These are phyloP conservation scores for Pelargonium citronellum DNA, from an alignment of 441 rosid genomes.

Conservation along the genomic window DNA sequence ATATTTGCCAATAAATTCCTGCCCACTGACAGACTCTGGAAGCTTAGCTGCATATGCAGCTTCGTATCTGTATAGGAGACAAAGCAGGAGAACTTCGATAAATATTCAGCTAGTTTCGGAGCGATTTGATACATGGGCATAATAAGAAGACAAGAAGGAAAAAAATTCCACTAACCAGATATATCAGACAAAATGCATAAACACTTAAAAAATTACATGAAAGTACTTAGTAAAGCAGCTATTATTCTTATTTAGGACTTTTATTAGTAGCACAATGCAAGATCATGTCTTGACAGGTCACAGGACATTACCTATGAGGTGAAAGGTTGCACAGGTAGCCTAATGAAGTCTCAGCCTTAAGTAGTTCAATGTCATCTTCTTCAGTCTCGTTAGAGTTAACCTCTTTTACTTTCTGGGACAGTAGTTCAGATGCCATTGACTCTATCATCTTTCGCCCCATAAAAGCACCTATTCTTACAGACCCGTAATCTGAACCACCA, in stretches of 20 bases:
- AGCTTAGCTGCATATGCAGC: constrained; percentile 66
- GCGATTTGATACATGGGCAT: constrained; percentile 1
- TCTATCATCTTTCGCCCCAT: constrained; percentile 87
- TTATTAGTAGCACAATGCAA: neutral
- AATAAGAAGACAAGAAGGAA: neutral
- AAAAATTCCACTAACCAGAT: neutral
- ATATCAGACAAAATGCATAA: neutral
- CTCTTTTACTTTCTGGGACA: constrained; percentile 7
- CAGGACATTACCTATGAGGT: constrained; percentile 72
- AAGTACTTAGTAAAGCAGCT: constrained; percentile 6
- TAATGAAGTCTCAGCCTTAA: constrained; percentile 72
- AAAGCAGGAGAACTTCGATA: neutral
- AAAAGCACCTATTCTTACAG: constrained; percentile 95
- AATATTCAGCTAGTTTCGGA: too few species aligned
- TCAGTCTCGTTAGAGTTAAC: constrained; percentile 52
- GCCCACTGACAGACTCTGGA: constrained; percentile 73
- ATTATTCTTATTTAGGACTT: constrained; percentile 3
- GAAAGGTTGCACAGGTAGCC: constrained; percentile 89
- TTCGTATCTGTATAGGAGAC: constrained; percentile 55
- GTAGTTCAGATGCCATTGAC: constrained; percentile 49
- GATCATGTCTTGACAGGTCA: neutral
- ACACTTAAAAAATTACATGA: neutral
- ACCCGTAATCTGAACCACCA: constrained; percentile 96
- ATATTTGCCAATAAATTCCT: constrained; percentile 58
- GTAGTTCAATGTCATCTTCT: constrained; percentile 61